These are phyloP conservation scores for Neltuma alba DNA, from an alignment of 306 rosid species.

Conservation along the genomic window DNA sequence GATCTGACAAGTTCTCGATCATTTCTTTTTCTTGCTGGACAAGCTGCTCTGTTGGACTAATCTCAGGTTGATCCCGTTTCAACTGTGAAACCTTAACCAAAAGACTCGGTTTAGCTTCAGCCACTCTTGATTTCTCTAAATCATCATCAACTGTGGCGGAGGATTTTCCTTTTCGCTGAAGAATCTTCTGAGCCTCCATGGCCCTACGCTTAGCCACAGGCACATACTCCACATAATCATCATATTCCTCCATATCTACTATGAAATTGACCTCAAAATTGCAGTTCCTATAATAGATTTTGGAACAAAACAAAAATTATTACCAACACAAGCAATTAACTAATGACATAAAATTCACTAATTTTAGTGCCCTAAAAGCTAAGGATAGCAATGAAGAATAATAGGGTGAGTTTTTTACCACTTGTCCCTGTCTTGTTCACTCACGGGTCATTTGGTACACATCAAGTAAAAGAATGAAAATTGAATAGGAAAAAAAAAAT, in stretches of 20 bases:
- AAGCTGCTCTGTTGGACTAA: conserved; percentile 76
- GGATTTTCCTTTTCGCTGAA: conserved; percentile 72
- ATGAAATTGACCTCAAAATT: conserved; percentile 1
- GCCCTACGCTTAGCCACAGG: conserved; percentile 94
- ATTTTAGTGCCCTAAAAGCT: not conserved
- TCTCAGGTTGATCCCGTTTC: conserved; percentile 89
- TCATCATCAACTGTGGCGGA: conserved; percentile 69
- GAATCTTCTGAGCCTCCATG: conserved; percentile 83
- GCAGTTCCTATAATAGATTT: not conserved
- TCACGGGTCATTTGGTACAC: too few species aligned
- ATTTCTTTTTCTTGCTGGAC: conserved; percentile 89
- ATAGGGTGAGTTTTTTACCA: too few species aligned
- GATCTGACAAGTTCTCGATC: conserved; percentile 83
- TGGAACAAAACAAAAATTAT: not conserved
- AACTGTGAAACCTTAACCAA: conserved; percentile 79
- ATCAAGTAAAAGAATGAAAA: too few species aligned
- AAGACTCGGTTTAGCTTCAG: conserved; percentile 82
- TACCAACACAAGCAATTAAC: not conserved
- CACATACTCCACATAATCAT: conserved; percentile 72
- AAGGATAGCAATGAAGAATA: too few species aligned
- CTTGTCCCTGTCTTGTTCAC: too few species aligned
- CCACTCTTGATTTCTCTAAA: conserved; percentile 55
- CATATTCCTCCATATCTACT: conserved; percentile 64
- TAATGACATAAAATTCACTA: not conserved
- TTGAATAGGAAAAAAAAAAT: too few species aligned